These are phyloP conservation scores for Candida oleophila DNA, from an alignment of 805 yeast genomes.

Conservation along the genomic window DNA sequence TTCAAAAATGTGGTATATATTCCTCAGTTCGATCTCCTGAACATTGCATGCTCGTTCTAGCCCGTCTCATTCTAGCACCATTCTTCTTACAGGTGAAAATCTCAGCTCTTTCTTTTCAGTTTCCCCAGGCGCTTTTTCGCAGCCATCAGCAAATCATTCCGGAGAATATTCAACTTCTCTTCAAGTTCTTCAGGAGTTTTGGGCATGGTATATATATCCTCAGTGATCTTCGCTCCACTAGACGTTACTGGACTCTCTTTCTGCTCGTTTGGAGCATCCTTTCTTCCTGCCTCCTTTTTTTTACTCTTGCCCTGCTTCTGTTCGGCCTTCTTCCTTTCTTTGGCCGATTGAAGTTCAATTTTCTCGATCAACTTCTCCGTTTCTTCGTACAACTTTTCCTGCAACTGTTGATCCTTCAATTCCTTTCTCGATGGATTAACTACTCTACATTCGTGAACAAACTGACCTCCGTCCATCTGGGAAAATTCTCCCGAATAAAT, in stretches of 20 bases:
- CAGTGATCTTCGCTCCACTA: slow-evolving; percentile 1
- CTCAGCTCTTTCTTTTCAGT: neutral
- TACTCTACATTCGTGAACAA: slow-evolving; percentile 71
- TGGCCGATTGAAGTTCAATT: slow-evolving; percentile 71
- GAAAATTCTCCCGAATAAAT: slow-evolving; percentile 69
- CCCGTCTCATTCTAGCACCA: no score
- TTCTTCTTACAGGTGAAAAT: no score
- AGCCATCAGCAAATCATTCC: slow-evolving; percentile 1
- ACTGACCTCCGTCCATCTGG: slow-evolving; percentile 61
- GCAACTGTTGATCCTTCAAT: slow-evolving; percentile 59
- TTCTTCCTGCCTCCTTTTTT: slow-evolving; percentile 15
- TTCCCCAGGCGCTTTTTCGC: neutral
- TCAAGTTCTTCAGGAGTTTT: slow-evolving; percentile 34
- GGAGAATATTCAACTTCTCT: slow-evolving; percentile 27
- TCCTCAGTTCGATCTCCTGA: neutral
- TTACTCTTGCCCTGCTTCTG: slow-evolving; percentile 20
- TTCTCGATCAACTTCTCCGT: slow-evolving; percentile 57
- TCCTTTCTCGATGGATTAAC: slow-evolving; percentile 60
- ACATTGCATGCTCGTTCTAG: no score
- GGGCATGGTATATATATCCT: slow-evolving; percentile 34
- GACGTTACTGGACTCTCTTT: slow-evolving; percentile 6
- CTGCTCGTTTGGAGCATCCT: slow-evolving; percentile 13
- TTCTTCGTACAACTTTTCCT: slow-evolving; percentile 55
- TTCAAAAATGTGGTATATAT: no score
- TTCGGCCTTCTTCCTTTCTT: slow-evolving; percentile 41